Conservation (phyloP, 2,329 filamentous ascomycete species). For the Apiospora saccharicola region DNA sequence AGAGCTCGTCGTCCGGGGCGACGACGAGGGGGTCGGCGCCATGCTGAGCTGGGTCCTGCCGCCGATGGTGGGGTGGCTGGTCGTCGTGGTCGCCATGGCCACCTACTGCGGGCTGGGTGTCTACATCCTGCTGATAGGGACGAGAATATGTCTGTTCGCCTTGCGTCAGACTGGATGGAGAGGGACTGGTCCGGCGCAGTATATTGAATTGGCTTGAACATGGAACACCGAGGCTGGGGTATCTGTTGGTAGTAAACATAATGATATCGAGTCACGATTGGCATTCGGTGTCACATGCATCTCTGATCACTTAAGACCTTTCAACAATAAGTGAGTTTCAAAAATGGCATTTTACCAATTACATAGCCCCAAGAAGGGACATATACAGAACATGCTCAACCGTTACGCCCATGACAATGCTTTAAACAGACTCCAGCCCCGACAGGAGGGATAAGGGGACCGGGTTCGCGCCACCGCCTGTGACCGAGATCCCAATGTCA, state of each 20-base stretch:
- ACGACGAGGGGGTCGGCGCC: constrained; percentile 15
- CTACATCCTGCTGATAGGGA: not conserved
- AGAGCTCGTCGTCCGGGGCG: constrained; percentile 16
- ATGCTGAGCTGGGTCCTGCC: not conserved
- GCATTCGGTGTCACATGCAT: not conserved
- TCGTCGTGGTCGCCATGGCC: not conserved
- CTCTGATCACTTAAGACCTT: too few species aligned
- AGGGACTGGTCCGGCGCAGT: not conserved
- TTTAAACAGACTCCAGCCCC: constrained; percentile 8
- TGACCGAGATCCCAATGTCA: constrained; percentile 25
- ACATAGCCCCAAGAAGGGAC: not conserved
- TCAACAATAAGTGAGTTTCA: not conserved
- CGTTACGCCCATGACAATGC: not conserved
- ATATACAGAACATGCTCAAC: not conserved
- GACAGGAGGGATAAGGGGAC: constrained; percentile 10
- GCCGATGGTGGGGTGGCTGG: constrained; percentile 8
- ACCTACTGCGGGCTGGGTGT: constrained; percentile 8
- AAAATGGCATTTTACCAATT: not conserved
- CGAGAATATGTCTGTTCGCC: not conserved
- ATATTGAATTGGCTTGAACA: constrained; percentile 10
- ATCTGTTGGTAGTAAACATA: not conserved
- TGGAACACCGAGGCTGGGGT: not conserved
- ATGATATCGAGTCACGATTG: not conserved
- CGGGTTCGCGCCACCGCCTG: not conserved
- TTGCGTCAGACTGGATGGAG: constrained; percentile 4